Evolutionary conservation across 129 eudicot species (phyloP).

Genomic region (Glebionis coronaria): DNA sequence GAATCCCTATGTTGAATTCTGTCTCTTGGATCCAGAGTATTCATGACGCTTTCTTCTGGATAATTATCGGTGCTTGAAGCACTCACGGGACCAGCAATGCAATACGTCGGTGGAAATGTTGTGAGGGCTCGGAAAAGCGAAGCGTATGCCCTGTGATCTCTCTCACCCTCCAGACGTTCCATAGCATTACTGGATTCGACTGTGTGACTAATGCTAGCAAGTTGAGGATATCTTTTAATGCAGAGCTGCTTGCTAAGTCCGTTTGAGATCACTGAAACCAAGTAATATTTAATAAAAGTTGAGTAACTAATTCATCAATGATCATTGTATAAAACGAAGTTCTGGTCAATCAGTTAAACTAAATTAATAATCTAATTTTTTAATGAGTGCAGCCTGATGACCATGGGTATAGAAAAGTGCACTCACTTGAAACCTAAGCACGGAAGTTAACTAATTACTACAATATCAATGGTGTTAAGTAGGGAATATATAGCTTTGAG

Average conservation of each 20-base stretch:
- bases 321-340: neutral
- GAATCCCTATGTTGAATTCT: slow-evolving; percentile 38
- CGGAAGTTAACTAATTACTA: neutral
- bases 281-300: neutral
- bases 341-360: too few species aligned
- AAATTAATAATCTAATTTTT: too few species aligned
- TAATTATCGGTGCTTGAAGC: slow-evolving; percentile 86
- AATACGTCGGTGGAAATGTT: slow-evolving; percentile 34
- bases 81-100: slow-evolving; percentile 58
- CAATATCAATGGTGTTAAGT: neutral
- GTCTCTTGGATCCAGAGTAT: slow-evolving; percentile 67
- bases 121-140: slow-evolving; percentile 60
- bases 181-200: neutral
- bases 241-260: slow-evolving; percentile 70
- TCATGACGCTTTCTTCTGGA: slow-evolving; percentile 65
- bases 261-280: slow-evolving; percentile 58
- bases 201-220: slow-evolving; percentile 39
- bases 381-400: too few species aligned
- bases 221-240: slow-evolving; percentile 50
- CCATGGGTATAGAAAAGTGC: neutral
- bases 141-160: slow-evolving; percentile 26
- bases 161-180: neutral
- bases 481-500: slow-evolving; percentile 5
- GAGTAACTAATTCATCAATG: slow-evolving; percentile 1
- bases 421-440: neutral